phyloP scores from a whole-genome alignment of 2,329 filamentous ascomycete species.

The Scolecobasidium constrictum region DNA sequence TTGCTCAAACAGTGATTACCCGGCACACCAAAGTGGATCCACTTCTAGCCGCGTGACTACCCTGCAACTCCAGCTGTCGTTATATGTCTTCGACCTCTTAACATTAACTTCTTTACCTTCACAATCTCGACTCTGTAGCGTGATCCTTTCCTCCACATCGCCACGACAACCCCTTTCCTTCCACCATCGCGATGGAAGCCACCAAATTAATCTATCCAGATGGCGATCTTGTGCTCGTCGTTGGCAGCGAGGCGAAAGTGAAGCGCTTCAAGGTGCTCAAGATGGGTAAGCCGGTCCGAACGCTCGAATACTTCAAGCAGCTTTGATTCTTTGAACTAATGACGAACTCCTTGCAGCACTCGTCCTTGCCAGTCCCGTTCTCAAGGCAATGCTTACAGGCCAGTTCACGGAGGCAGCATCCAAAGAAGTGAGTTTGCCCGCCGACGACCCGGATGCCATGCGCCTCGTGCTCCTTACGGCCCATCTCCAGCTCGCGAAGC shows the following conservation, averaged over 20 bases:
- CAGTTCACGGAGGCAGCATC: background rate
- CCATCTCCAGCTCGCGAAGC: background rate
- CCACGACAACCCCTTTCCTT: slow-evolving; percentile 64
- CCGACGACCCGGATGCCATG: background rate
- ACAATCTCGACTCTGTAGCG: too few relatives aligned
- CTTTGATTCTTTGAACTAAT: too few relatives aligned
- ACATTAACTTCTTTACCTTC: too few relatives aligned
- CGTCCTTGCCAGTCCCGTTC: background rate
- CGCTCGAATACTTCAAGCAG: too few relatives aligned
- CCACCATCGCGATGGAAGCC: slow-evolving; percentile 62
- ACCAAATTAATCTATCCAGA: too few relatives aligned
- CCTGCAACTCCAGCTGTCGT: too few relatives aligned
- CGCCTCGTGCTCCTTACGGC: background rate
- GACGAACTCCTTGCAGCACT: background rate
- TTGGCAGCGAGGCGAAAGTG: background rate
- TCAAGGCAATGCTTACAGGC: background rate
- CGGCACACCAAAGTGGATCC: too few relatives aligned
- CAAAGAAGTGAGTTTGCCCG: background rate
- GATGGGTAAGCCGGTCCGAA: too few relatives aligned
- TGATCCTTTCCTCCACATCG: too few relatives aligned
- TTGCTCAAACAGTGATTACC: too few relatives aligned
- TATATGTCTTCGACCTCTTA: too few relatives aligned
- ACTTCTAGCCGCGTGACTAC: too few relatives aligned
- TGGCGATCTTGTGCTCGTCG: background rate
- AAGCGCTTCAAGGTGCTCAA: background rate